Base-by-base conservation (phyloP, 768 basidiomycete genomes). In the Boletus subparvulus region DNA sequence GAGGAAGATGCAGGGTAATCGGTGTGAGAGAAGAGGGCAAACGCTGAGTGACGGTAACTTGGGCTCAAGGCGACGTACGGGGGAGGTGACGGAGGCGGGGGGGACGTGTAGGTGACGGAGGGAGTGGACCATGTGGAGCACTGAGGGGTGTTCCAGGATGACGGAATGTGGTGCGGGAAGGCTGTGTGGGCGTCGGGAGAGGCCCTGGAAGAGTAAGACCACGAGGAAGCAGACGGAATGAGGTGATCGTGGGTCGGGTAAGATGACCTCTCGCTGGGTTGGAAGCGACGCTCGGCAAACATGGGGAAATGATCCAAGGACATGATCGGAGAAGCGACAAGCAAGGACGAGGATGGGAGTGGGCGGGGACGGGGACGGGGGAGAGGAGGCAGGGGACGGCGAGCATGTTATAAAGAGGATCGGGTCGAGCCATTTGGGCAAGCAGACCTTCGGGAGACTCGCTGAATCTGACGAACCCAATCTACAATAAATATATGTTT, bases 221-320 rank as follows among this genome's bases (percentile, higher is more conserved):
- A 73, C 2, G 71, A 56, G 17, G 69, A 44, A 0, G 61, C 2
- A 39, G 67, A 44, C 1, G 55, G 57, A 14, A 71, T 40, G 52
- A 69, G 54, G 50, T 54, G 47, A 58, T 70, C 67, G 33, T 65
- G 67, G n/a, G 55, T 1, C 2, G 61, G 44, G 60, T 65, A 69
- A 0, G 69, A 59, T 4, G 51, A 12, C 51, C 71, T 58, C 24
- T 71, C 69, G 52, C 51, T 50, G 58, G 50, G 63, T 42, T 73
- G 69, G 30, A 71, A 72, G 55, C 70, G 70, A 59, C 72, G 64
- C 10, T 72, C 70, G 9, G 66, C 7, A 43, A 72, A 70, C n/a
- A 71, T 40, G 48, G 70, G 52, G 21, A 73, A 70, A 28, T 71
- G 70, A 72, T 71, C 70, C 62, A 71, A 56, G 1, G 70, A 71